Evolutionary conservation across 306 rosid species (phyloP).

Genomic region (Sophora flavescens): DNA sequence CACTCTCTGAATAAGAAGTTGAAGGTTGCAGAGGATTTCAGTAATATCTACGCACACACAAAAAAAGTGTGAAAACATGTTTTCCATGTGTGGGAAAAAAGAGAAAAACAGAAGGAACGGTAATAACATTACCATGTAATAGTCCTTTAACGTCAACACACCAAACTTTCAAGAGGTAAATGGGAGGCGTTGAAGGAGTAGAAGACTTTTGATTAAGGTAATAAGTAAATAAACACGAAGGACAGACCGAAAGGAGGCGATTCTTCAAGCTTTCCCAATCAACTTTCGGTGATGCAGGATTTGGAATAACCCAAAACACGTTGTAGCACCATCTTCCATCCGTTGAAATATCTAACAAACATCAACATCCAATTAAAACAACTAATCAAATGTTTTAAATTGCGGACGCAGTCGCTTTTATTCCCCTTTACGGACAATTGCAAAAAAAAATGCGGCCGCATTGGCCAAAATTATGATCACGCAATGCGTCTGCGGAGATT

Average conservation of each 20-base stretch:
- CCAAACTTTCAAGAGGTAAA: conserved; percentile 77
- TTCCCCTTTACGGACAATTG: no score
- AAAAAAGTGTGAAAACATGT: conserved; percentile 37
- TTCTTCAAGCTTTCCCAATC: conserved; percentile 83
- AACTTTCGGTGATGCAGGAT: conserved; percentile 52
- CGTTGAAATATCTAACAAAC: conserved; percentile 70
- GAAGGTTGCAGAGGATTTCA: conserved; percentile 81
- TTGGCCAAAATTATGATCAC: no score
- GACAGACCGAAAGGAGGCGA: conserved; percentile 69
- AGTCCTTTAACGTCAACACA: conserved; percentile 71
- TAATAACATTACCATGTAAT: conserved; percentile 65
- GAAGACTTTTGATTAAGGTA: conserved; percentile 52
- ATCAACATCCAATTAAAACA: conserved; percentile 38
- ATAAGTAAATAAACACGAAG: conserved; percentile 67
- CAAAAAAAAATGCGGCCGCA: no score
- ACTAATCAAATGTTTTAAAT: not conserved
- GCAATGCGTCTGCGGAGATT: no score
- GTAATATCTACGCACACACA: conserved; percentile 63
- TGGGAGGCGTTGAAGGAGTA: conserved; percentile 57
- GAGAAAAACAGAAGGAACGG: not conserved
- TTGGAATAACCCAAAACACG: conserved; percentile 75
- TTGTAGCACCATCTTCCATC: conserved; percentile 93
- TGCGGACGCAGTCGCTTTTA: no score
- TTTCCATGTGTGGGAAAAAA: conserved; percentile 11
- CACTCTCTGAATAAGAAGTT: conserved; percentile 75